phyloP scores from a whole-genome alignment of 1,284 basidiomycete species.

The Ustilago trichophora region DNA sequence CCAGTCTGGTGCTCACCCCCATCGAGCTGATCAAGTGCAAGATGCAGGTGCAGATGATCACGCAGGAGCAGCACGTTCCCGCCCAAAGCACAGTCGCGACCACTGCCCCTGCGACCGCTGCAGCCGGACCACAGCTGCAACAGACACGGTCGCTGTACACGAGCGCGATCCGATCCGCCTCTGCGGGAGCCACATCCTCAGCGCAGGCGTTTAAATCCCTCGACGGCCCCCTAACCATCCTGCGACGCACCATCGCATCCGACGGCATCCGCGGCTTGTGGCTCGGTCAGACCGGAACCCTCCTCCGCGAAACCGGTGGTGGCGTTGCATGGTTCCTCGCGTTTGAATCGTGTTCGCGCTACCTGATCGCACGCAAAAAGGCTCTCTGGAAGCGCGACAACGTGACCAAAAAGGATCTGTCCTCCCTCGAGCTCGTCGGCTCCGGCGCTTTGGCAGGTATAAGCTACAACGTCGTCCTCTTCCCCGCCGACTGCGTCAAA shows the following conservation, averaged over 20 bases:
- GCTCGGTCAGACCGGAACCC: conserved; percentile 81
- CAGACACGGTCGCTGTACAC: conserved; percentile 28
- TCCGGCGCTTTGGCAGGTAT: conserved; percentile 88
- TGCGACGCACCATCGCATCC: conserved; percentile 74
- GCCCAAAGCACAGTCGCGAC: no score
- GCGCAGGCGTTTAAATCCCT: conserved; percentile 52
- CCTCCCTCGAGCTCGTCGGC: conserved; percentile 81
- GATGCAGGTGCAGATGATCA: conserved; percentile 92
- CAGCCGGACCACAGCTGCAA: conserved; percentile 25
- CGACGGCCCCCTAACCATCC: conserved; percentile 77
- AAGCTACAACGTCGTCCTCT: conserved; percentile 74
- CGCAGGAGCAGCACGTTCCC: conserved; percentile 67
- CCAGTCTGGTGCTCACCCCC: conserved; percentile 86
- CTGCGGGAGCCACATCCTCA: not conserved
- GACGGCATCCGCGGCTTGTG: conserved; percentile 82
- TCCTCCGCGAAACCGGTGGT: conserved; percentile 87
- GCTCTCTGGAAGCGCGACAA: conserved; percentile 62
- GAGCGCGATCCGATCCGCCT: conserved; percentile 14
- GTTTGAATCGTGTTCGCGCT: conserved; percentile 73
- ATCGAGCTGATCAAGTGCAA: conserved; percentile 92
- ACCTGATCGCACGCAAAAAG: conserved; percentile 40
- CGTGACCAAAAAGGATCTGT: conserved; percentile 70
- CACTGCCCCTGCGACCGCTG: conserved; percentile 26
- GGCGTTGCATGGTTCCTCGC: conserved; percentile 86
- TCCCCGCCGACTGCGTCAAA: conserved; percentile 86